phyloP scores from a whole-genome alignment of 345 rosid genomes.

The Moricandia moricandioides region DNA sequence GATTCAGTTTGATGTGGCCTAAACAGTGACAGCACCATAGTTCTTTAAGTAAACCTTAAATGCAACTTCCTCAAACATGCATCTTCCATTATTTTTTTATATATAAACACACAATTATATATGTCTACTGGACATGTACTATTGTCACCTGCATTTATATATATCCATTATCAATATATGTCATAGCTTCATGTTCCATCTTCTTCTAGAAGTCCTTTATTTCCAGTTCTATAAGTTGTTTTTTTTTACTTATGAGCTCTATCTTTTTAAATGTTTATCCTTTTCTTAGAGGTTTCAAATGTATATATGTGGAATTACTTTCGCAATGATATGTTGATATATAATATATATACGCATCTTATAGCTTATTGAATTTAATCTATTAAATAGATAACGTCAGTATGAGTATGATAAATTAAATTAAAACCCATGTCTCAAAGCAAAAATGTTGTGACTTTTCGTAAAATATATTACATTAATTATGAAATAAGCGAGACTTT shows the following conservation, averaged over 20 bases:
- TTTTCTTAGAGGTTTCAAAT: neutral
- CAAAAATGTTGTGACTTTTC: neutral
- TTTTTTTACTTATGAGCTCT: conserved; percentile 5
- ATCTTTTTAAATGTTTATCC: neutral
- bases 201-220: conserved; percentile 5
- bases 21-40: conserved; percentile 28
- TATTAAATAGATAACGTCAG: neutral
- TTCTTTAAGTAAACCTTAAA: conserved; percentile 15
- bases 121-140: neutral
- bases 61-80: conserved; percentile 18
- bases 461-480: neutral
- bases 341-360: neutral
- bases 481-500: neutral
- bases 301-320: neutral
- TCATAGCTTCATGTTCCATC: neutral
- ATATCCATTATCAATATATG: neutral
- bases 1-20: conserved; percentile 19
- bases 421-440: too few species aligned
- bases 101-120: neutral
- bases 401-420: neutral
- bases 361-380: neutral
- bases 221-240: neutral
- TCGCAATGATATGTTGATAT: neutral
- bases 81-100: neutral
- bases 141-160: neutral